Conservation (phyloP, 352 stramenopile species). For the Phytopythium litorale region DNA sequence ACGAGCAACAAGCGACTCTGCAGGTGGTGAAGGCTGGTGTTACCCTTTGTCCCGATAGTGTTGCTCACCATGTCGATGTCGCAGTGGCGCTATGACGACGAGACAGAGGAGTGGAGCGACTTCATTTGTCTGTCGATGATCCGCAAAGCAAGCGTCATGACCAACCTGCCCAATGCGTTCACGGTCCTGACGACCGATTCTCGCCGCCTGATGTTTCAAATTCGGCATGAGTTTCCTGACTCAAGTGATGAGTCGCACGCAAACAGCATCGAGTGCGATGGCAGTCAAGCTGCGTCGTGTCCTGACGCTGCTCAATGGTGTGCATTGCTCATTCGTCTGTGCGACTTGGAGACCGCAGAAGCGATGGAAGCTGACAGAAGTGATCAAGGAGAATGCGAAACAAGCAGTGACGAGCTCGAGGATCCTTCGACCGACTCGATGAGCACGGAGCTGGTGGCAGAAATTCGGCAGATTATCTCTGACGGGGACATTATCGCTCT, state of each 20-base stretch:
- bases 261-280: neutral
- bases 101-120: slow-evolving; percentile 11
- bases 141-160: slow-evolving; percentile 13
- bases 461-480: neutral
- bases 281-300: neutral
- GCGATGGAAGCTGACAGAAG: neutral
- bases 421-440: neutral
- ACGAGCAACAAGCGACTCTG: slow-evolving; percentile 29
- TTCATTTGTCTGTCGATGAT: slow-evolving; percentile 34
- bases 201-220: slow-evolving; percentile 47
- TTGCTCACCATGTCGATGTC: neutral
- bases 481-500: neutral
- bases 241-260: neutral
- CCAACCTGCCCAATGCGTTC: slow-evolving; percentile 28
- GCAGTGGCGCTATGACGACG: slow-evolving; percentile 34
- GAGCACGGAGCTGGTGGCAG: neutral
- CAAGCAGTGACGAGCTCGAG: neutral
- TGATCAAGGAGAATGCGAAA: neutral
- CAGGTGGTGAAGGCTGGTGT: slow-evolving; percentile 16
- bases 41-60: neutral
- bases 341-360: neutral
- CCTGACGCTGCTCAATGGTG: neutral
- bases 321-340: neutral
- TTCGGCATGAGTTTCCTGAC: slow-evolving; percentile 10
- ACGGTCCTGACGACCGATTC: slow-evolving; percentile 26